These are phyloP conservation scores for Aureobasidium subglaciale DNA, from an alignment of 2,329 filamentous ascomycete genomes.

Conservation along the genomic window DNA sequence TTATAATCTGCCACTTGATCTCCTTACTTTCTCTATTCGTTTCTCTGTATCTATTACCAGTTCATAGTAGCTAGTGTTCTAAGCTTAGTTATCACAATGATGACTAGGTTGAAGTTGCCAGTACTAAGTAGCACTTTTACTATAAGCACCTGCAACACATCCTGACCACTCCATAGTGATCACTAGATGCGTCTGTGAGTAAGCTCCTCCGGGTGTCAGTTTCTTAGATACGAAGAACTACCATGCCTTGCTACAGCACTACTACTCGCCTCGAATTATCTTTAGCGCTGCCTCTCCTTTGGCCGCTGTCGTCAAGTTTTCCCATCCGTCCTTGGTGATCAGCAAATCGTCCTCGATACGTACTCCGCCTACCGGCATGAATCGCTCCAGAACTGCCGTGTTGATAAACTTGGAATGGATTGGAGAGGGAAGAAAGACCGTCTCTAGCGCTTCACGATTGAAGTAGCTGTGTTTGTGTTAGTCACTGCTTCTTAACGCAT, in stretches of 20 bases:
- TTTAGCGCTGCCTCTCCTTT: conserved; percentile 61
- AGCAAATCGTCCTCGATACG: conserved; percentile 67
- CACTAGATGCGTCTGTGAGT: too few relatives aligned
- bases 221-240: too few relatives aligned
- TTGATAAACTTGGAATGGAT: conserved; percentile 73
- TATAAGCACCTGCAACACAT: too few relatives aligned
- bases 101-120: too few relatives aligned
- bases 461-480: conserved; percentile 59
- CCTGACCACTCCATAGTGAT: too few relatives aligned
- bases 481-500: neutral
- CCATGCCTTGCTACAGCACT: too few relatives aligned
- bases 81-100: too few relatives aligned
- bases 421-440: conserved; percentile 65
- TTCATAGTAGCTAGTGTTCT: too few relatives aligned
- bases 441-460: conserved; percentile 75
- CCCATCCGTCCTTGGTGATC: conserved; percentile 60
- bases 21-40: too few relatives aligned
- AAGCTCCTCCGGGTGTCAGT: too few relatives aligned
- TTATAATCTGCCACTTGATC: conserved; percentile 4
- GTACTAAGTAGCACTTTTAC: too few relatives aligned
- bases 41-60: too few relatives aligned
- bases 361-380: conserved; percentile 76
- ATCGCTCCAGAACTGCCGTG: conserved; percentile 61
- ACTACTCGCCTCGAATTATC: conserved; percentile 40
- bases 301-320: conserved; percentile 65